Evolutionary conservation across 2,329 filamentous ascomycete genomes (phyloP), one percentile per base, ranked within the genome.

Genomic region (Macroventuria anomochaeta): DNA sequence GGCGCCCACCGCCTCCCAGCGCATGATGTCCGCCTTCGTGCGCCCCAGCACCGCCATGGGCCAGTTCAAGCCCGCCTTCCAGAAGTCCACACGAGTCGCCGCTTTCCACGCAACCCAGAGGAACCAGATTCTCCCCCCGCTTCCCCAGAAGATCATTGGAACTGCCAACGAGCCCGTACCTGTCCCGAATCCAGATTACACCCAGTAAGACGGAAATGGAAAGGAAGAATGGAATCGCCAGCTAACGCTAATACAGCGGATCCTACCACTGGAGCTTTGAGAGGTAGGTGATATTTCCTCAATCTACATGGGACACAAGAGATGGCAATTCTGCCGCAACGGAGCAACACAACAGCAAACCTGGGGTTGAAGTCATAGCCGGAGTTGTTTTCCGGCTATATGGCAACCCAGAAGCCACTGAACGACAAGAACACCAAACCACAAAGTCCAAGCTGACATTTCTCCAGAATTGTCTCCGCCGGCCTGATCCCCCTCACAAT

Each of bases 261-360:
- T 96, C 90, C 77, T 99, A 97, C 82, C 95, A 99, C 85, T 99
- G 95, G 95, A 90, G 89, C 56, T 96, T 96, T 71, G 95, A 99
- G 83, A 82, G 86, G 83, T 85, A 72, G 52, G 61, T 61, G 42
- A 31, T 7, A 13, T 3, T n/a, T 29, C 7, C 11, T 29, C 5
- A 5, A 8, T 25, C 23, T 25, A 25, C 11, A 7, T 13, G 28
- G 11, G 28, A 13, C n/a, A n/a, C n/a, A n/a, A n/a, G n/a, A n/a
- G n/a, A n/a, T n/a, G n/a, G n/a, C n/a, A n/a, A n/a, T n/a, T n/a
- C n/a, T n/a, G n/a, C n/a, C n/a, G n/a, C n/a, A n/a, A n/a, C n/a
- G n/a, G n/a, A n/a, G n/a, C n/a, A n/a, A n/a, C n/a, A n/a, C n/a
- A n/a, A n/a, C n/a, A n/a, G n/a, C n/a, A 7, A 23, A 6, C n/a